Evolutionary conservation across 176 grass and related monocot species (phyloP), one percentile per base, ranked within the genome.

Genomic region (Tuctoria greenei): DNA sequence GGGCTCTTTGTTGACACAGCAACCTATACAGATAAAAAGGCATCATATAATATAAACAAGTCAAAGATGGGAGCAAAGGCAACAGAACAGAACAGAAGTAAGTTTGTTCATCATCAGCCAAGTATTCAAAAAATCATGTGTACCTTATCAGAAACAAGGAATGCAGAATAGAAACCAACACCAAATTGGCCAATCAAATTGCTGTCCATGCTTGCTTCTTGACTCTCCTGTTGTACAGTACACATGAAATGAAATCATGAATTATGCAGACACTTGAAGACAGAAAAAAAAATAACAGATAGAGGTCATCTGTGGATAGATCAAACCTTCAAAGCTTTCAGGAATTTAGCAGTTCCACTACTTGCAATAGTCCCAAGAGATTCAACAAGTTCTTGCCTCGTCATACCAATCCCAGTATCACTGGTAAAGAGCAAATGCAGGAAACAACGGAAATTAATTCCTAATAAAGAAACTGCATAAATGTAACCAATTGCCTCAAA

Each of bases 121-220:
- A 16, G 51, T 15, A 78, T 31, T 16, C 25, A 37, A 67, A 27
- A 50, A 64, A 64, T 70, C 65, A 61, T 59, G 60, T 55, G 16
- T 90, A 99, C 96, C 91, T 92, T 99, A 64, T 99, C 95, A 26
- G 92, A 76, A 81, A 99, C 95, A 54, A 99, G 92, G 61, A 99
- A 99, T 61, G 89, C 49, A 20, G 92, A 99, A 84, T 99, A 99
- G 87, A 95, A 99, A 27, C 95, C 95, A 64, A 99, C 95, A 80
- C 95, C 95, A 81, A 99, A 99, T 82, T 99, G 95, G 2, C 95
- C 95, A 74, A 99, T 99, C 69, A 99, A 90, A 81, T 95, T 99
- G 80, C 89, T 99, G 83, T 92, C 87, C 61, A 69, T 84, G 61
- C 85, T 85, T 68, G 85, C 87, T 86, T 95, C 95, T 79, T 95